Base-by-base conservation (phyloP, 2,329 filamentous ascomycete genomes). In the Trichophyton rubrum region DNA sequence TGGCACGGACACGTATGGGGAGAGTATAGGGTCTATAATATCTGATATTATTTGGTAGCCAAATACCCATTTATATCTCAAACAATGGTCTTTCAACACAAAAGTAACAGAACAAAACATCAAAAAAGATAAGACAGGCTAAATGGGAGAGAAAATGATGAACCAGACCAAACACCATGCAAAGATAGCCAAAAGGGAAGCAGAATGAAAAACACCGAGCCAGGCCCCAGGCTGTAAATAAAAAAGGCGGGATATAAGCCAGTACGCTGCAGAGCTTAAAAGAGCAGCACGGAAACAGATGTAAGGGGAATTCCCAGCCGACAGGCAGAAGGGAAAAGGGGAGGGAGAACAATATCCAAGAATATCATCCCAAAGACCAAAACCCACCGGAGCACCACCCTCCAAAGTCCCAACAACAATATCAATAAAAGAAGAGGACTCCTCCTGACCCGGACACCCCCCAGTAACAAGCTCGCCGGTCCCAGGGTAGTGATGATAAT, bases 241-340 rank as follows among this genome's bases (percentile, higher is more conserved):
- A 38, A 38, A 38, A 9, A 1, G 33, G 33, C 33, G 11, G 27
- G 27, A 38, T 11, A 38, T 38, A 38, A 38, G 51, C 51, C 51
- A 27, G 51, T 38, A 58, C 24, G 38, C 56, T 43, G 24, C 35
- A 30, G n/a, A 35, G 53, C 24, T 35, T 56, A 15, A 9, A 58
- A 38, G 38, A 43, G 40, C 40, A 45, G 56, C 24, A 43, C 33
- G 33, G 11, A 38, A 38, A 45, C 15, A 55, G 51, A 55, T 33
- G 17, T 51, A 60, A 3, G 63, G 62, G 22, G 69, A 38, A 38
- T 38, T 38, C 33, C 33, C 33, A 38, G 33, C 9, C 33, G 33
- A 38, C 13, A 68, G 30, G 61, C 66, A n/a, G 62, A 51, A 24
- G 60, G 60, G 17, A 15, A 45, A 20, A 64, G 60, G 65, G 59